Conservation (phyloP, 306 rosid species). For the Quercus mongolica region DNA sequence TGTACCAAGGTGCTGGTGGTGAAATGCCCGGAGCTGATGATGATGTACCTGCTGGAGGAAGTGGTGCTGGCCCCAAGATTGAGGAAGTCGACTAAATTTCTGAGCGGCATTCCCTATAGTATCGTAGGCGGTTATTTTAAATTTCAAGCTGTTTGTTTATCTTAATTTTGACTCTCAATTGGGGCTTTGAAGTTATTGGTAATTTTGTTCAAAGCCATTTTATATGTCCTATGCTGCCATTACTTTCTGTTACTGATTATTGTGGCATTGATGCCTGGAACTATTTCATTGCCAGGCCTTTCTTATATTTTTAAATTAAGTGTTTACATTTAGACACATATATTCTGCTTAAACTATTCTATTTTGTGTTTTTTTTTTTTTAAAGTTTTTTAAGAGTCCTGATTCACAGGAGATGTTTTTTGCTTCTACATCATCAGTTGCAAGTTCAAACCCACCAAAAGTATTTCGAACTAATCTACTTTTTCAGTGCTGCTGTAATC, state of each 20-base stretch:
- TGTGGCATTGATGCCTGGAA: neutral
- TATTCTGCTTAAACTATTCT: too few species aligned
- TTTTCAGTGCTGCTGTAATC: too few species aligned
- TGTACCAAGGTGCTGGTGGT: slow-evolving; percentile 69
- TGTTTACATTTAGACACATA: too few species aligned
- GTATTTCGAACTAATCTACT: too few species aligned
- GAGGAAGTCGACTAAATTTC: slow-evolving; percentile 62
- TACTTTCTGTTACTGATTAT: neutral
- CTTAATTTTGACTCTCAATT: neutral
- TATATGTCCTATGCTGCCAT: neutral
- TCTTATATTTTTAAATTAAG: too few species aligned
- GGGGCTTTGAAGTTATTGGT: neutral
- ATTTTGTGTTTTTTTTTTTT: too few species aligned
- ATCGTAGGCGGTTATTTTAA: neutral
- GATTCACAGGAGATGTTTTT: too few species aligned
- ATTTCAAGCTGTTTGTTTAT: neutral
- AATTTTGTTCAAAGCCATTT: neutral
- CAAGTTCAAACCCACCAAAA: too few species aligned
- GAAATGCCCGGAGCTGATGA: slow-evolving; percentile 52
- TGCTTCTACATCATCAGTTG: too few species aligned
- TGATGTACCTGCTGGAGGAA: slow-evolving; percentile 42
- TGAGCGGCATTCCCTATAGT: neutral
- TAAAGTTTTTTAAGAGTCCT: too few species aligned
- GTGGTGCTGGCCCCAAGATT: slow-evolving; percentile 74
- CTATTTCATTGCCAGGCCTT: neutral